Base-by-base conservation (phyloP, 352 stramenopile species). In the Phytophthora aleatoria region DNA sequence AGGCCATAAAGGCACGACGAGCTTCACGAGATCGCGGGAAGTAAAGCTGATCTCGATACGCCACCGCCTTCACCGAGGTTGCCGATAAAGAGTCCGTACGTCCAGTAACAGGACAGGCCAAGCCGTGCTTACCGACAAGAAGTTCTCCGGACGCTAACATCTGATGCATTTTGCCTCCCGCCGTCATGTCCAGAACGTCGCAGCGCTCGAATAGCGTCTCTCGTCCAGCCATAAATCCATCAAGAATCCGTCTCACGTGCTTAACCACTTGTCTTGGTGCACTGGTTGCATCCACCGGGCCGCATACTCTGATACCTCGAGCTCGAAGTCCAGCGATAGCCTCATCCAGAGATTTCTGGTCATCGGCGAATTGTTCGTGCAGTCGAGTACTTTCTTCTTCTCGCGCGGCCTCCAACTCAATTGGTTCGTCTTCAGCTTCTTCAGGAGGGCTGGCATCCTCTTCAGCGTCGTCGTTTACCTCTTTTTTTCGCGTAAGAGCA, bases 31-130 rank as follows among this genome's bases (percentile, higher is more conserved):
- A 77, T 38, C 45, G 20, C 30, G 77, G 75, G 38, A 93, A 93
- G 56, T 93, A 93, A 35, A 90, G 47, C 3, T 86, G 75, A 3
- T 70, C 58, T n/a, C 79, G 77, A 48, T 87, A 77, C 6, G 79
- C 38, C 2, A 91, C 67, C 16, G 67, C 64, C 4, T 45, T 50
- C 0, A 52, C 26, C 2, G 44, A 55, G 0, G 5, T 24, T 28
- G 42, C 15, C 39, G 44, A 52, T 51, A 50, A 10, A 9, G 20
- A 36, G 41, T 57, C 59, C 8, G 55, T 62, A 13, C 44, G 48
- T 13, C 67, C 67, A 36, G 71, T 74, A 16, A 87, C 50, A 7
- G 79, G 82, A 27, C 82, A 90, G 0, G 47, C 38, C 13, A 74
- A 52, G 20, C 71, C 78, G 45, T 90, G 77, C 47, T 88, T 89